Conservation (phyloP, 1,284 basidiomycete genomes). For the Malassezia caprae region DNA sequence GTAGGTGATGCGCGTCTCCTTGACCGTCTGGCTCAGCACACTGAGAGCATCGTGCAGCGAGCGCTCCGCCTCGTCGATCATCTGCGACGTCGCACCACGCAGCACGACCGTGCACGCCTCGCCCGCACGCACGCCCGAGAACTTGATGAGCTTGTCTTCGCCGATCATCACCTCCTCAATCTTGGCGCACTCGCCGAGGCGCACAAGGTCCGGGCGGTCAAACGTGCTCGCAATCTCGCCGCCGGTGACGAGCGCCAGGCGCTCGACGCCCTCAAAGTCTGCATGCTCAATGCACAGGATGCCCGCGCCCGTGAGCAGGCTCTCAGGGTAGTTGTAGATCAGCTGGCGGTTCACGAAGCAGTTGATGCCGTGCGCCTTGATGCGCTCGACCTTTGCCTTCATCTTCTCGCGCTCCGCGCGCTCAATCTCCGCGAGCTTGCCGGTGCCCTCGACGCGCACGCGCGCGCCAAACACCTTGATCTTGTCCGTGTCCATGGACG, state of each 20-base stretch:
- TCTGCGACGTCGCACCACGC: slow-evolving; percentile 89
- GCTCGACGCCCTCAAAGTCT: slow-evolving; percentile 97
- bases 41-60: slow-evolving; percentile 95
- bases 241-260: slow-evolving; percentile 87
- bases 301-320: slow-evolving; percentile 79
- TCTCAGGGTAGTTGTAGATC: slow-evolving; percentile 99
- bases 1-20: slow-evolving; percentile 84
- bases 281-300: slow-evolving; percentile 97
- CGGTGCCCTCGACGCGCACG: slow-evolving; percentile 87
- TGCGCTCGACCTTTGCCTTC: slow-evolving; percentile 93
- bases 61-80: slow-evolving; percentile 97
- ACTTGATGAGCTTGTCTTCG: slow-evolving; percentile 97
- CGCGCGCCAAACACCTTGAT: slow-evolving; percentile 98
- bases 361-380: slow-evolving; percentile 89
- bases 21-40: slow-evolving; percentile 92
- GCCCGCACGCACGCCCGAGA: slow-evolving; percentile 93
- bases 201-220: slow-evolving; percentile 82
- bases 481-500: slow-evolving; percentile 99
- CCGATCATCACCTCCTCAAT: slow-evolving; percentile 99
- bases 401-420: slow-evolving; percentile 97
- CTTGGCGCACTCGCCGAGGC: slow-evolving; percentile 81
- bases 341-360: slow-evolving; percentile 97
- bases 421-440: slow-evolving; percentile 94
- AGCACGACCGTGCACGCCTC: slow-evolving; percentile 98
- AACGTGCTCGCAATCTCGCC: slow-evolving; percentile 97